Conservation (phyloP, 2,329 filamentous ascomycete species). For the Apiospora arundinis region DNA sequence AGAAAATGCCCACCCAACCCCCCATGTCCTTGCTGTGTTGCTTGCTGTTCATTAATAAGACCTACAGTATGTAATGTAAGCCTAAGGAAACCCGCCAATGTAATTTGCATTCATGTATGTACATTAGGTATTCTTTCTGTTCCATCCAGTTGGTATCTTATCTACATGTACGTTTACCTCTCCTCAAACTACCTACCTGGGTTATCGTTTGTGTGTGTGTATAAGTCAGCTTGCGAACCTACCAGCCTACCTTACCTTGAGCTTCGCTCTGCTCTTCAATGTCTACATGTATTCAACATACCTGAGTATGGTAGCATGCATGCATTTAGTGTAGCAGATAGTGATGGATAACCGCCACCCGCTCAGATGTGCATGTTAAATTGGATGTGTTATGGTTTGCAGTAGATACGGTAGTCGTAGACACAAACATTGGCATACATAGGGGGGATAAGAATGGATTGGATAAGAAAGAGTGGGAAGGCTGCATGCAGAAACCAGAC, state of each 20-base stretch:
- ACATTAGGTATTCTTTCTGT: too few species aligned
- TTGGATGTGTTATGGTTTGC: too few species aligned
- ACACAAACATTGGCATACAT: not conserved
- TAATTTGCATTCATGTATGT: not conserved
- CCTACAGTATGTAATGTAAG: slow-evolving; percentile 2
- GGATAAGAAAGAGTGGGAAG: slow-evolving; percentile 8
- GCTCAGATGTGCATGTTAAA: too few species aligned
- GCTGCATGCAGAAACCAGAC: slow-evolving; percentile 8
- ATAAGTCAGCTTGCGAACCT: not conserved
- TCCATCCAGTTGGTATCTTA: not conserved
- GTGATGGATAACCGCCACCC: too few species aligned
- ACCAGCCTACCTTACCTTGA: too few species aligned
- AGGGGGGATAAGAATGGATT: not conserved
- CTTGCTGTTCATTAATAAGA: slow-evolving; percentile 14
- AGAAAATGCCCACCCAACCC: slow-evolving; percentile 8
- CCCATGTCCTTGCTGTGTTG: not conserved
- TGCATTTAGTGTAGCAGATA: too few species aligned
- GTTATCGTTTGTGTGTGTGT: not conserved
- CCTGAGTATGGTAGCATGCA: too few species aligned
- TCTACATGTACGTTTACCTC: too few species aligned
- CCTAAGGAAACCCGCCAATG: not conserved
- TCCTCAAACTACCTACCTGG: not conserved
- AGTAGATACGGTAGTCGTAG: not conserved
- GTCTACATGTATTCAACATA: too few species aligned
- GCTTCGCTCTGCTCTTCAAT: too few species aligned